These are phyloP conservation scores for Picochlorum sp. DNA, from an alignment of 139 green algal species.

Conservation along the genomic window DNA sequence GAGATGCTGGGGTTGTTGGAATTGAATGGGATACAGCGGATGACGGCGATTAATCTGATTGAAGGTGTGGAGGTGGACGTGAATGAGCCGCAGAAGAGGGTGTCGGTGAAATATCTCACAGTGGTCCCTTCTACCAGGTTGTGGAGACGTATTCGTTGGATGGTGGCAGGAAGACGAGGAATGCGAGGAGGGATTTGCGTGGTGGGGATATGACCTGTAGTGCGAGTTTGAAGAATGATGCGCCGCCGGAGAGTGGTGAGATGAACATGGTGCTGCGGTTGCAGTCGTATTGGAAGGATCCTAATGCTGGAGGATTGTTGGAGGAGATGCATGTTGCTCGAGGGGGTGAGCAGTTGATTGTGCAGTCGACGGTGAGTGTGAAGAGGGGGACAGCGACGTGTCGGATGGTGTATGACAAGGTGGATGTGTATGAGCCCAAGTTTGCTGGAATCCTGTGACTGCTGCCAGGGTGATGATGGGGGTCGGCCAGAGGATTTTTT, in stretches of 20 bases:
- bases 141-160: not conserved
- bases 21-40: slow-evolving; percentile 22
- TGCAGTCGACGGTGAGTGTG: slow-evolving; percentile 10
- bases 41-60: slow-evolving; percentile 31
- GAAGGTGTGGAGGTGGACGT: slow-evolving; percentile 32
- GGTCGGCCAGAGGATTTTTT: too few species aligned
- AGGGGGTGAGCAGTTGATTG: slow-evolving; percentile 3
- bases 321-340: slow-evolving; percentile 10
- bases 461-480: not conserved
- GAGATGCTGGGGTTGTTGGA: slow-evolving; percentile 19
- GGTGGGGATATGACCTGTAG: slow-evolving; percentile 7
- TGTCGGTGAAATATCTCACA: slow-evolving; percentile 26
- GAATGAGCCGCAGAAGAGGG: not conserved
- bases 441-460: slow-evolving; percentile 20
- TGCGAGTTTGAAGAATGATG: not conserved
- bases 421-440: slow-evolving; percentile 9
- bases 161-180: not conserved
- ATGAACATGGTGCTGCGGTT: slow-evolving; percentile 4
- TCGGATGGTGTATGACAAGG: slow-evolving; percentile 12
- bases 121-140: slow-evolving; percentile 40
- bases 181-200: slow-evolving; percentile 15
- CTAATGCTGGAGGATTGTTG: slow-evolving; percentile 11
- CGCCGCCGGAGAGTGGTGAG: not conserved
- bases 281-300: slow-evolving; percentile 9
- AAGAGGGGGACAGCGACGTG: slow-evolving; percentile 6